Base-by-base conservation (phyloP, 805 yeast genomes). In the Hanseniaspora meyeri region DNA sequence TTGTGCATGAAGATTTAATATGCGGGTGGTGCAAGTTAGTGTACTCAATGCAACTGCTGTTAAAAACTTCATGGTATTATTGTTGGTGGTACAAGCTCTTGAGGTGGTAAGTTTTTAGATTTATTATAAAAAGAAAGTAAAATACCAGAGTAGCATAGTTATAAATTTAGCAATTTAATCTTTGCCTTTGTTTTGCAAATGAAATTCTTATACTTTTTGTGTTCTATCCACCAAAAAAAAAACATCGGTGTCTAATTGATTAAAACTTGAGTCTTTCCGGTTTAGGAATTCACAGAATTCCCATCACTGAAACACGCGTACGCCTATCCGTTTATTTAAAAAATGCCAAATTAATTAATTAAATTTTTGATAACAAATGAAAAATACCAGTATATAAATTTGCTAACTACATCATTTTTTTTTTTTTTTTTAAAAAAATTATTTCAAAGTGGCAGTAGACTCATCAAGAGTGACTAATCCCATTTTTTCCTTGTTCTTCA, bases 401-500 rank as follows among this genome's bases (percentile, higher is more conserved):
- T 24, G 27, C 27, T 24, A 24, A 24, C 27, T 24, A 24, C 5
- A 5, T 24, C 27, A 12, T 43, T 43, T 14, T 27, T 16, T n/a
- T n/a, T 43, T 43, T 14, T 27, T 16, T n/a, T 20, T n/a, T 9
- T n/a, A 3, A 4, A 16, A 4, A 19, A 17, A 20, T 34, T 34
- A 46, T 36, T 46, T 38, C 17, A 52, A 36, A 19, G 38, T 38
- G 14, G 48, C 37, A 11, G 42, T 54, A 14, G 42, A 24, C 43
- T 54, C 59, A 31, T 57, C 51, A 39, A 77, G 62, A 3, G 56
- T 60, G 43, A 78, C 59, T 24, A 68, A 34, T 0, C 87, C 86
- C 53, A 70, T 72, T 31, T 68, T 66, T 65, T 85, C 93, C 65
- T 79, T 78, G 48, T 82, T 68, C 59, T 76, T 70, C 68, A 78